phyloP scores from a whole-genome alignment of 306 rosid species.

The Hippophae tibetana region DNA sequence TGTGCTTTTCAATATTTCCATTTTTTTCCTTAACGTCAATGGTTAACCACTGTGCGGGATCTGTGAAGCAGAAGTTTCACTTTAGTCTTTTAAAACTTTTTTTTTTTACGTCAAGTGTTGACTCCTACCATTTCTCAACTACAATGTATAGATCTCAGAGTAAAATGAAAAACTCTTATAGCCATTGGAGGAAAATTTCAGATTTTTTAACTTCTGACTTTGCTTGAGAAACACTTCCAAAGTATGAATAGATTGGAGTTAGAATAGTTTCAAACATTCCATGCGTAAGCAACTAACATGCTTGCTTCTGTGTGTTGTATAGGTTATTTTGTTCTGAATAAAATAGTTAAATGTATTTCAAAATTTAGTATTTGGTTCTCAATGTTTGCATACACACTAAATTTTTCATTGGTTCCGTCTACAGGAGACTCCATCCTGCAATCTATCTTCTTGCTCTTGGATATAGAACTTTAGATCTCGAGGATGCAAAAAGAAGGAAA shows the following conservation, averaged over 20 bases:
- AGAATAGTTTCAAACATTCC: background rate
- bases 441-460: constrained; percentile 88
- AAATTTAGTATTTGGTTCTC: background rate
- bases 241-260: background rate
- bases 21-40: background rate
- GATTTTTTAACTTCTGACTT: background rate
- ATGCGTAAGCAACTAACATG: background rate
- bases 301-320: background rate
- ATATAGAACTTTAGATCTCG: constrained; percentile 86
- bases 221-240: background rate
- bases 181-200: background rate
- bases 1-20: constrained; percentile 8
- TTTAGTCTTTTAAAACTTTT: background rate
- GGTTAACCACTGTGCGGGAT: constrained; percentile 2
- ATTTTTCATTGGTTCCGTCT: constrained; percentile 19
- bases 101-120: background rate
- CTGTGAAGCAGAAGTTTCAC: background rate
- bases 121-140: background rate
- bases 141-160: background rate
- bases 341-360: background rate
- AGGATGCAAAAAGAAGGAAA: constrained; percentile 62
- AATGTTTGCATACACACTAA: constrained; percentile 15
- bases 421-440: constrained; percentile 96
- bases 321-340: background rate
- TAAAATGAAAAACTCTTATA: background rate